Conservation (phyloP, 345 rosid species). For the Gossypium bickii region DNA sequence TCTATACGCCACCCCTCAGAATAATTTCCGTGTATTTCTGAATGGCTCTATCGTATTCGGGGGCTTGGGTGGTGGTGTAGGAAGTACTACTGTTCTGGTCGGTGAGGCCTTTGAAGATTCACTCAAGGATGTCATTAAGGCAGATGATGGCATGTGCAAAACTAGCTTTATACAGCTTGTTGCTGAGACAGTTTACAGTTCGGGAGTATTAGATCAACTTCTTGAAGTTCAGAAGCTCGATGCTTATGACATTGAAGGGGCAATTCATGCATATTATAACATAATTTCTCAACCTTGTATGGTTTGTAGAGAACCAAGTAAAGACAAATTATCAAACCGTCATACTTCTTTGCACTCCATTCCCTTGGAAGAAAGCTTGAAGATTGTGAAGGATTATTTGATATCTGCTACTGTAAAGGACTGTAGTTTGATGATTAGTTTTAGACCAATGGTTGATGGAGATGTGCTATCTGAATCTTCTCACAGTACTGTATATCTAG, state of each 20-base stretch:
- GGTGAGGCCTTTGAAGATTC: constrained; percentile 54
- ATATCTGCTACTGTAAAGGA: constrained; percentile 87
- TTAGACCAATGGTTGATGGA: constrained; percentile 36
- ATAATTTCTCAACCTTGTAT: constrained; percentile 60
- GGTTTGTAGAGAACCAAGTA: constrained; percentile 46
- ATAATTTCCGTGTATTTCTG: constrained; percentile 81
- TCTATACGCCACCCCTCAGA: constrained; percentile 68
- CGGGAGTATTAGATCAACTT: constrained; percentile 63
- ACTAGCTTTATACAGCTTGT: constrained; percentile 60
- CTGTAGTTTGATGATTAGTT: constrained; percentile 79
- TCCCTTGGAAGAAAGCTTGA: constrained; percentile 60
- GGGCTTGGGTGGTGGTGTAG: constrained; percentile 56
- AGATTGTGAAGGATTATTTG: constrained; percentile 69
- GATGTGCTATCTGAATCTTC: constrained; percentile 3
- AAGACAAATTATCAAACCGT: constrained; percentile 16
- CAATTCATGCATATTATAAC: constrained; percentile 78
- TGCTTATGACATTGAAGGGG: constrained; percentile 71
- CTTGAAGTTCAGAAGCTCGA: constrained; percentile 82
- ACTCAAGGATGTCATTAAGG: constrained; percentile 51
- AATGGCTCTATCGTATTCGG: constrained; percentile 82
- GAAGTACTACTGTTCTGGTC: constrained; percentile 33
- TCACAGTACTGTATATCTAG: constrained; percentile 31
- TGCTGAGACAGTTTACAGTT: constrained; percentile 49
- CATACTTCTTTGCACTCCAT: constrained; percentile 51
- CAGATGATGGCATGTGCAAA: constrained; percentile 50